A percentile compares a stretch with the other conserved stretches of the same genome.
Evolutionary conservation across 2,329 filamentous ascomycete genomes (phyloP).

Genomic region (Aaosphaeria arxii): DNA sequence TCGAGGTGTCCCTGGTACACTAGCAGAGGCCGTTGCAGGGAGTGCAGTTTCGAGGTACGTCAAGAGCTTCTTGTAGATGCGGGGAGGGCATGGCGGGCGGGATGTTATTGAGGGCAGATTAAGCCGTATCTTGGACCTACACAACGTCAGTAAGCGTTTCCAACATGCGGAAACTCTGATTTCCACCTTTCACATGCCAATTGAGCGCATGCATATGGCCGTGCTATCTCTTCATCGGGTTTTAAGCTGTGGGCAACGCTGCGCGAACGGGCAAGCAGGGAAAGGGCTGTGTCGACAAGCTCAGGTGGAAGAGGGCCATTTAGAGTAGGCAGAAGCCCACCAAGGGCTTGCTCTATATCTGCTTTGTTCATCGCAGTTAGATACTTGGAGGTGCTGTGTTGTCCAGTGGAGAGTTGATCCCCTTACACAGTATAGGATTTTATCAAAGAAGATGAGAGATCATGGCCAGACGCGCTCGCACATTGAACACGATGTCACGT

Average conservation of each 20-base stretch:
- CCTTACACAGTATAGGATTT: too few species aligned
- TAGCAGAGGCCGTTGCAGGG: slow-evolving; percentile 35
- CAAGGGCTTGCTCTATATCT: slow-evolving; percentile 30
- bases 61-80: slow-evolving; percentile 78
- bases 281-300: slow-evolving; percentile 29
- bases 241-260: slow-evolving; percentile 48
- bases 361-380: slow-evolving; percentile 21
- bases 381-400: too few species aligned
- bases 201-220: slow-evolving; percentile 37
- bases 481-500: too few species aligned
- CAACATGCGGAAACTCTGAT: slow-evolving; percentile 6
- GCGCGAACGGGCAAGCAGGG: slow-evolving; percentile 34
- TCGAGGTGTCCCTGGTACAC: slow-evolving; percentile 30
- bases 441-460: too few species aligned
- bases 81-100: slow-evolving; percentile 34
- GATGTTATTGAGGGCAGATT: slow-evolving; percentile 33
- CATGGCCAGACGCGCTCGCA: too few species aligned
- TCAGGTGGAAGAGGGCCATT: slow-evolving; percentile 31
- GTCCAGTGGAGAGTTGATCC: too few species aligned
- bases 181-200: slow-evolving; percentile 78
- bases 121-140: slow-evolving; percentile 60
- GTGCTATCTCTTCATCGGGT: slow-evolving; percentile 35
- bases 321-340: slow-evolving; percentile 42
- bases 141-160: background rate
- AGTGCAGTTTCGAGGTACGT: slow-evolving; percentile 74